These are phyloP conservation scores for Willaertia magna DNA, from an alignment of 208 protist genomes.

Conservation along the genomic window DNA sequence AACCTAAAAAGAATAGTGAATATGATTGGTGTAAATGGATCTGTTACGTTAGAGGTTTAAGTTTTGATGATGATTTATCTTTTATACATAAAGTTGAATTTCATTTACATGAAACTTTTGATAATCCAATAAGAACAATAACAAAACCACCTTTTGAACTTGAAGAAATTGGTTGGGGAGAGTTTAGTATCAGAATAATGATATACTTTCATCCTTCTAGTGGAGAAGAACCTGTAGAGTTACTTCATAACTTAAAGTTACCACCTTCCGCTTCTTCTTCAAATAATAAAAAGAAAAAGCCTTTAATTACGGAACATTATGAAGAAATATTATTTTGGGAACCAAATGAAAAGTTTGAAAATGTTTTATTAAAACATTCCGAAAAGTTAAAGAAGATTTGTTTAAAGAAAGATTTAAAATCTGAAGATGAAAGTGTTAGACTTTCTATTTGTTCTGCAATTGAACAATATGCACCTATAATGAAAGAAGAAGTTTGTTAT, in stretches of 20 bases:
- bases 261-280: not conserved
- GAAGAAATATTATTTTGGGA: not conserved
- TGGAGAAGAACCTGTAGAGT: not conserved
- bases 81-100: not conserved
- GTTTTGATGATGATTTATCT: not conserved
- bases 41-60: not conserved
- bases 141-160: not conserved
- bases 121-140: not conserved
- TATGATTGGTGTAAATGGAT: not conserved
- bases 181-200: not conserved
- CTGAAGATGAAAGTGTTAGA: not conserved
- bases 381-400: not conserved
- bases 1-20: not conserved
- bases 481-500: not conserved
- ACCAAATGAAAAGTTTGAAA: not conserved
- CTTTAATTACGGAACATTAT: not conserved
- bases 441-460: not conserved
- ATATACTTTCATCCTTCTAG: not conserved
- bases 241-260: not conserved
- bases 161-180: not conserved
- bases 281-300: not conserved
- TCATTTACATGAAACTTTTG: not conserved
- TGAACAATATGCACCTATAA: not conserved
- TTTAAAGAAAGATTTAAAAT: not conserved
- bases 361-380: not conserved